Evolutionary conservation across 2,329 filamentous ascomycete species (phyloP).

Genomic region (Xenoacremonium recifei): DNA sequence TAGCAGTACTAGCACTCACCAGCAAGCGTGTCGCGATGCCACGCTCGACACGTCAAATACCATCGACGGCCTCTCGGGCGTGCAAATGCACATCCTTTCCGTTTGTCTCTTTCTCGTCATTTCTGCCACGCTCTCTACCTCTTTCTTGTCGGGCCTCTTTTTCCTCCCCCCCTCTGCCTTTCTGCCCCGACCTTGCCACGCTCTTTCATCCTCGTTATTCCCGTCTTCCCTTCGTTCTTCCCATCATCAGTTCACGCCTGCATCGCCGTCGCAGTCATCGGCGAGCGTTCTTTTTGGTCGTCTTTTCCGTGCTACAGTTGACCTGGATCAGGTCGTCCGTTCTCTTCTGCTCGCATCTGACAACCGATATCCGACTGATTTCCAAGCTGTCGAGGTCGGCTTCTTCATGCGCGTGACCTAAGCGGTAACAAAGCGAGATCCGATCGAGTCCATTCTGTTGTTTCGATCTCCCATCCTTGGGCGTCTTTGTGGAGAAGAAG

Average conservation of each 20-base stretch:
- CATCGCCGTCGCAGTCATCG: too few relatives aligned
- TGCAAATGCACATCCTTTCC: neutral
- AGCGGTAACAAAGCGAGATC: neutral
- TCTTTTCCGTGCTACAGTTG: neutral
- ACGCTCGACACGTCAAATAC: neutral
- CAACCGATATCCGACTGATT: neutral
- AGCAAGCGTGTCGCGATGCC: constrained; percentile 1
- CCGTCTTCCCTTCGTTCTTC: too few relatives aligned
- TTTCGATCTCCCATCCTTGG: neutral
- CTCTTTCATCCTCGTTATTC: too few relatives aligned
- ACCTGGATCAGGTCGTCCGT: neutral
- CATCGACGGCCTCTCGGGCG: neutral
- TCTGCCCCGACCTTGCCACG: neutral
- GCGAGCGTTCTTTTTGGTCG: too few relatives aligned
- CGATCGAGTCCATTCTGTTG: neutral
- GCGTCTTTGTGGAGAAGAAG: too few relatives aligned
- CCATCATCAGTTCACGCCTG: too few relatives aligned
- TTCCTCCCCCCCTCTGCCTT: neutral
- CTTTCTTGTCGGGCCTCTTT: neutral
- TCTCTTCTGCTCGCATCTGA: neutral
- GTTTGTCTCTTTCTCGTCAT: neutral
- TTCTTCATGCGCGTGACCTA: neutral
- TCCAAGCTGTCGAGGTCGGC: neutral
- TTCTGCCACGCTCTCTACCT: too few relatives aligned
- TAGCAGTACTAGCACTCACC: too few relatives aligned